A percentile compares a stretch with the other conserved stretches of the same genome.
Conservation (phyloP, 2,329 filamentous ascomycete genomes). For the Cercospora citrullina region DNA sequence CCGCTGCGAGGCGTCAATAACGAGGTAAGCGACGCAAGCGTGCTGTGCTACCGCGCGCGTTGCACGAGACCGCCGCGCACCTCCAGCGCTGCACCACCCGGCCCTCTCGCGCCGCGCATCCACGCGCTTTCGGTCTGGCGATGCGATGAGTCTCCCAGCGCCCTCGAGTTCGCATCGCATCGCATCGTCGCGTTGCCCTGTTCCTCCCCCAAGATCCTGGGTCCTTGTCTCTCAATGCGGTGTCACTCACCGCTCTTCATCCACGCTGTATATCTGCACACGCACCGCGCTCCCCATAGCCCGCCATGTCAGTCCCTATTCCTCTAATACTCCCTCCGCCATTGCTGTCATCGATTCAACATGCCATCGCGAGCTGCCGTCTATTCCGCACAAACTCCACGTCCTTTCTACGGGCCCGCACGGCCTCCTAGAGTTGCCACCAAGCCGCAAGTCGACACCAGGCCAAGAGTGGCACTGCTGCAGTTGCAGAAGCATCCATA, state of each 20-base stretch:
- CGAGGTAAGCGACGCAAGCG: background rate
- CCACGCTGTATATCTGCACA: constrained; percentile 7
- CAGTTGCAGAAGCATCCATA: constrained; percentile 25
- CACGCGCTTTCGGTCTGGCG: constrained; percentile 13
- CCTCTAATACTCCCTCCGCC: constrained; percentile 6
- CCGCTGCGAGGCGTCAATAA: constrained; percentile 1
- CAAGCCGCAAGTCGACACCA: constrained; percentile 1
- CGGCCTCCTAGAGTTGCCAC: constrained; percentile 6
- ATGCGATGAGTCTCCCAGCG: background rate
- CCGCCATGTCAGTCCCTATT: constrained; percentile 7
- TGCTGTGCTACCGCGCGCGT: background rate
- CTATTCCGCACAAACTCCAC: constrained; percentile 16
- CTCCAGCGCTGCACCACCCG: constrained; percentile 12
- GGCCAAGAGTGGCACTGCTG: constrained; percentile 22
- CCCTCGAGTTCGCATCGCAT: background rate
- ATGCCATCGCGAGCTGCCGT: constrained; percentile 21
- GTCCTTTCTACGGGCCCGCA: constrained; percentile 20
- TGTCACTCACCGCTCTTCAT: constrained; percentile 23
- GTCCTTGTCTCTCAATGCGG: constrained; percentile 20
- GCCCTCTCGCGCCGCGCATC: constrained; percentile 12
- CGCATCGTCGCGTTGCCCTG: constrained; percentile 5
- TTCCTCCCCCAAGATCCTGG: constrained; percentile 10
- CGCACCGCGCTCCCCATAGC: constrained; percentile 1
- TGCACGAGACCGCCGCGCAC: constrained; percentile 14
- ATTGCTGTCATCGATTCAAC: constrained; percentile 11